Evolutionary conservation across 495 filamentous ascomycete genomes (phyloP).

Genomic region (Penicillium arizonense): DNA sequence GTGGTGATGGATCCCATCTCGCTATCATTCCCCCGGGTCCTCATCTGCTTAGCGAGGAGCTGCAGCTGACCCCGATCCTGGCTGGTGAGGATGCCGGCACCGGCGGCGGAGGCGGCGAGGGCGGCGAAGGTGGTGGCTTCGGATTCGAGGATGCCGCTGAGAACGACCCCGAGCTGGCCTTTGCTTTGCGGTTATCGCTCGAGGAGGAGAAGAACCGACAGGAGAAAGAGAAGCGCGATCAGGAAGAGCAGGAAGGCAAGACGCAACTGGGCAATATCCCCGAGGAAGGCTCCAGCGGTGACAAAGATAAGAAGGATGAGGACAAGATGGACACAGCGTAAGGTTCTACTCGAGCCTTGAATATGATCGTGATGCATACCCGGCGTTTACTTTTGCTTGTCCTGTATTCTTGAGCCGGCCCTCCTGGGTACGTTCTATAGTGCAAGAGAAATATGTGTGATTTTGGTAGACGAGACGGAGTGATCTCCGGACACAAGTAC

Average conservation of each 20-base stretch:
- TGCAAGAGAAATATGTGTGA: slow-evolving; percentile 20
- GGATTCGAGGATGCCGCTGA: slow-evolving; percentile 54
- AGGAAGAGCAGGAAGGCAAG: slow-evolving; percentile 70
- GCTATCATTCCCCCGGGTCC: slow-evolving; percentile 89
- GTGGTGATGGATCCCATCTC: slow-evolving; percentile 83
- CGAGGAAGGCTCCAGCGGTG: slow-evolving; percentile 74
- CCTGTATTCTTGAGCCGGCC: slow-evolving; percentile 27
- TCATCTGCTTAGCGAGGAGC: slow-evolving; percentile 85
- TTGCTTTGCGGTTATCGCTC: slow-evolving; percentile 96
- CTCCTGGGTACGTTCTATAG: slow-evolving; percentile 9
- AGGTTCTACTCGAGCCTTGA: slow-evolving; percentile 14
- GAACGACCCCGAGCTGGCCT: slow-evolving; percentile 85
- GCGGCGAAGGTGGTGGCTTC: slow-evolving; percentile 70
- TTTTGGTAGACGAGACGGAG: slow-evolving; percentile 23
- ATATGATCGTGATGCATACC: slow-evolving; percentile 44
- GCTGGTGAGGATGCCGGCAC: slow-evolving; percentile 66
- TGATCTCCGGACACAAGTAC: slow-evolving; percentile 5
- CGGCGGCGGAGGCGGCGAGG: slow-evolving; percentile 51
- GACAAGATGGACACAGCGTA: slow-evolving; percentile 75
- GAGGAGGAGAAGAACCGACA: slow-evolving; percentile 95
- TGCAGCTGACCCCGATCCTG: slow-evolving; percentile 89
- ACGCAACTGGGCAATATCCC: slow-evolving; percentile 73
- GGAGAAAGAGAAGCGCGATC: slow-evolving; percentile 77
- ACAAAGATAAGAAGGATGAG: slow-evolving; percentile 62
- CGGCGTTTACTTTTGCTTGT: slow-evolving; percentile 36